Conservation (phyloP, 2,329 filamentous ascomycete genomes). For the Trichoderma atrobrunneum region DNA sequence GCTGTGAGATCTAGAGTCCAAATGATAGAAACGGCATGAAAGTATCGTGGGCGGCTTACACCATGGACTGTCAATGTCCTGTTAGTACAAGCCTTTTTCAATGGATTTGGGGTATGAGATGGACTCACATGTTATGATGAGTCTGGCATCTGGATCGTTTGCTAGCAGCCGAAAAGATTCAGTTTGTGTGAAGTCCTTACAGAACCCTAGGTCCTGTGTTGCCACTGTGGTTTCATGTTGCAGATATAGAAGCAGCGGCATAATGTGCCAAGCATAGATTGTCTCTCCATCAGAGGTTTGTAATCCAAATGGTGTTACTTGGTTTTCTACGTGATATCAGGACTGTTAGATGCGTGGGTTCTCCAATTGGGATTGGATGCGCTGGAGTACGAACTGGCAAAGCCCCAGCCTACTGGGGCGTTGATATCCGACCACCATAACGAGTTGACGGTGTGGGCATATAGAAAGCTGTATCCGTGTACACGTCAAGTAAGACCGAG, state of each 20-base stretch:
- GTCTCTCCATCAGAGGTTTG: conserved; percentile 70
- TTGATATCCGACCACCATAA: conserved; percentile 70
- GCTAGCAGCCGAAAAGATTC: conserved; percentile 60
- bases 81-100: background rate
- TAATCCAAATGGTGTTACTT: conserved; percentile 83
- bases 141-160: conserved; percentile 59
- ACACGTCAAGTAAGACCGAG: conserved; percentile 18
- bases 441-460: conserved; percentile 76
- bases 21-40: background rate
- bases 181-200: conserved; percentile 52
- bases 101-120: background rate
- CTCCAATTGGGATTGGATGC: no score
- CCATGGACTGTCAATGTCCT: conserved; percentile 53
- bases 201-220: conserved; percentile 48
- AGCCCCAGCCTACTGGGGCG: conserved; percentile 78
- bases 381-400: conserved; percentile 60
- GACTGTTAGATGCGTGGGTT: background rate
- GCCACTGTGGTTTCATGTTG: conserved; percentile 65
- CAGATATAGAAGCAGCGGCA: conserved; percentile 74
- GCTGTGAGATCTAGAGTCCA: conserved; percentile 29
- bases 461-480: conserved; percentile 61
- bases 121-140: conserved; percentile 62
- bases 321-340: conserved; percentile 58
- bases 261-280: conserved; percentile 86
- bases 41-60: conserved; percentile 41